Percentiles rank a stretch among this genome's conserved stretches.
These are phyloP conservation scores for Filosporella fistucella DNA, from an alignment of 495 filamentous ascomycete species.

Conservation along the genomic window DNA sequence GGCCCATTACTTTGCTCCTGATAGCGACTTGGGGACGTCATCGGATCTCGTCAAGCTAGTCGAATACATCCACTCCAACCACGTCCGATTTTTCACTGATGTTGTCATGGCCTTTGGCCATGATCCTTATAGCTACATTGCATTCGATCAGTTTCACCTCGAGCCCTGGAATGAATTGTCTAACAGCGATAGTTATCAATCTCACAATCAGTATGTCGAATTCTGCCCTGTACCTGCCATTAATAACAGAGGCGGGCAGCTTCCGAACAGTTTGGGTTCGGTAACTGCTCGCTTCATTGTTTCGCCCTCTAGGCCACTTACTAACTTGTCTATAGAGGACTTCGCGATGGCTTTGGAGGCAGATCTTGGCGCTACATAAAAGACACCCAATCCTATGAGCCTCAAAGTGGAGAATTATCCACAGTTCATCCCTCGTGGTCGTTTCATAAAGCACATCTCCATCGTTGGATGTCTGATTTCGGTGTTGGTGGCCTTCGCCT, in stretches of 20 bases:
- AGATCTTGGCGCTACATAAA: slow-evolving; percentile 24
- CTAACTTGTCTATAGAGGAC: no score
- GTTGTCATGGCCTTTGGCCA: slow-evolving; percentile 30
- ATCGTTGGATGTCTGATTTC: slow-evolving; percentile 30
- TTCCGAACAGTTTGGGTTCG: no score
- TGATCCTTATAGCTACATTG: slow-evolving; percentile 27
- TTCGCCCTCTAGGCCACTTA: no score
- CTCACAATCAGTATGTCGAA: slow-evolving; percentile 3
- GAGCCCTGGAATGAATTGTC: slow-evolving; percentile 12
- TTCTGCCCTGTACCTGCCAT: no score
- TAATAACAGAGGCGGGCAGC: no score
- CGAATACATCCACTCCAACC: slow-evolving; percentile 21
- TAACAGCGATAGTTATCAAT: slow-evolving; percentile 29
- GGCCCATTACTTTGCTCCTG: slow-evolving; percentile 27
- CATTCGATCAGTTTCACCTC: slow-evolving; percentile 24
- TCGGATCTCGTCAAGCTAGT: slow-evolving; percentile 20
- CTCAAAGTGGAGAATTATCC: slow-evolving; percentile 14
- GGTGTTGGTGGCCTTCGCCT: slow-evolving; percentile 28
- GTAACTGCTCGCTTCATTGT: no score
- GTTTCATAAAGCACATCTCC: slow-evolving; percentile 25
- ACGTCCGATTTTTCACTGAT: slow-evolving; percentile 27
- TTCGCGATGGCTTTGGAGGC: slow-evolving; percentile 25
- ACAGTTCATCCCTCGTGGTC: slow-evolving; percentile 23
- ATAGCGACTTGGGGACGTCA: slow-evolving; percentile 25
- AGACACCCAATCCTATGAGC: slow-evolving; percentile 21